Percentiles rank a stretch among this genome's conserved stretches.
These are phyloP conservation scores for Puccinia triticina DNA, from an alignment of 1,284 basidiomycete genomes.

Conservation along the genomic window DNA sequence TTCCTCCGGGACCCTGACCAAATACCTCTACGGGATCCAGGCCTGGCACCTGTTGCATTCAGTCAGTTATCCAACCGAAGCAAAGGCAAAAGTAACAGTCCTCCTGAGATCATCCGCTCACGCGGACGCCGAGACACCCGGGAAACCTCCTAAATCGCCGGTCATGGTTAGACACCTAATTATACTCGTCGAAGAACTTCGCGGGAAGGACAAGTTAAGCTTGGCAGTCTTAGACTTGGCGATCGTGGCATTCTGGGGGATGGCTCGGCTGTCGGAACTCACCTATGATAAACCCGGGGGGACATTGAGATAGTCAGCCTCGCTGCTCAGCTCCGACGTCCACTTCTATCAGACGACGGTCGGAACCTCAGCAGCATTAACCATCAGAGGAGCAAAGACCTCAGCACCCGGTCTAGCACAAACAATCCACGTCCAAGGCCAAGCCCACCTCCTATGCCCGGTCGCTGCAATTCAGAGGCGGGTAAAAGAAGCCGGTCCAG, in stretches of 20 bases:
- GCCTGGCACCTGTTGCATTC: neutral
- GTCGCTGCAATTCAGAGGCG: neutral
- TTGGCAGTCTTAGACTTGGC: neutral
- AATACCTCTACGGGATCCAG: too few species aligned
- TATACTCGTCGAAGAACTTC: too few species aligned
- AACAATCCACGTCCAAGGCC: too few species aligned
- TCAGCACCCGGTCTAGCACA: neutral
- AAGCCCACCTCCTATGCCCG: neutral
- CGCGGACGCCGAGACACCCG: neutral
- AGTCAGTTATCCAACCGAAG: too few species aligned
- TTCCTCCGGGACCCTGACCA: neutral
- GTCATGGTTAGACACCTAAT: too few species aligned
- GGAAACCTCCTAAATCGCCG: neutral
- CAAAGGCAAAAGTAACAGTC: too few species aligned
- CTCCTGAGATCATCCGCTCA: neutral
- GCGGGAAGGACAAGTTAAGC: too few species aligned
- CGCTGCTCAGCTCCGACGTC: neutral
- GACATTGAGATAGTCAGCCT: neutral
- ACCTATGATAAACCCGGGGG: neutral
- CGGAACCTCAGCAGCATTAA: too few species aligned
- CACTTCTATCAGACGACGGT: neutral
- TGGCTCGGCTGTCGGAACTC: neutral
- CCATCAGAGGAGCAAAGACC: neutral
- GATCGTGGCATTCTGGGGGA: neutral
- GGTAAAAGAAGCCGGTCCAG: neutral